phyloP scores from a whole-genome alignment of 2,329 filamentous ascomycete genomes.

The Sarocladiaceae sp. region DNA sequence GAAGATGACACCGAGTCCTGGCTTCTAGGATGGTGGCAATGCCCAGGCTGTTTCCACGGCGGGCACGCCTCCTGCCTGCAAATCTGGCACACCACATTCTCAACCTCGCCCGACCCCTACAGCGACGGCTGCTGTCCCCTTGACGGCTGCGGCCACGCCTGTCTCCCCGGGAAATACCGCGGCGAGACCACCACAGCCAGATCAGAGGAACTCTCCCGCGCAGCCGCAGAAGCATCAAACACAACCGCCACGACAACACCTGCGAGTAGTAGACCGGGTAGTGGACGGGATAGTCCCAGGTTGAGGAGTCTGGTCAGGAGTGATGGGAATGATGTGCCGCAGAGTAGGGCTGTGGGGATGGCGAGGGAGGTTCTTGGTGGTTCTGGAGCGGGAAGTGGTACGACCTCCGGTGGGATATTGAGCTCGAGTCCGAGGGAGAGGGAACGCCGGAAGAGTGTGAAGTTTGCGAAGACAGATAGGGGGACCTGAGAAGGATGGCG shows the following conservation, averaged over 20 bases:
- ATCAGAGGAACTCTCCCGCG: conserved; percentile 49
- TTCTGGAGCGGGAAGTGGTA: conserved; percentile 12
- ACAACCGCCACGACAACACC: conserved; percentile 8
- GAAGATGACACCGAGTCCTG: conserved; percentile 17
- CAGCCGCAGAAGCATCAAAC: conserved; percentile 16
- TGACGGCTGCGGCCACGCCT: conserved; percentile 63
- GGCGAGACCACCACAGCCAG: conserved; percentile 40
- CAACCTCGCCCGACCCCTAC: conserved; percentile 21
- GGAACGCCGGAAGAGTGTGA: conserved; percentile 61
- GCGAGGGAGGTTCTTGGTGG: conserved; percentile 48
- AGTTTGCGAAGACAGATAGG: conserved; percentile 46
- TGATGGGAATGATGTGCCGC: conserved; percentile 51
- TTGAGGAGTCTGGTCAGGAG: conserved; percentile 28
- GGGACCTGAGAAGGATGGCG: neutral
- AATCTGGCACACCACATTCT: conserved; percentile 48
- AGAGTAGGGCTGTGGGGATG: conserved; percentile 57
- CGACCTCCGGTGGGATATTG: conserved; percentile 30
- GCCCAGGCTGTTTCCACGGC: conserved; percentile 58
- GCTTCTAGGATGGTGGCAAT: conserved; percentile 57
- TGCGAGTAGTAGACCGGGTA: conserved; percentile 10
- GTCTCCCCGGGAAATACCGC: conserved; percentile 53
- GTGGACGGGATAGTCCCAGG: conserved; percentile 25
- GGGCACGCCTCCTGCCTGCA: conserved; percentile 58
- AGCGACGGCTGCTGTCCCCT: conserved; percentile 59
- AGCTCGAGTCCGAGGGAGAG: conserved; percentile 51